These are phyloP conservation scores for Fusarium albidum DNA, from an alignment of 2,329 filamentous ascomycete genomes.

Conservation along the genomic window DNA sequence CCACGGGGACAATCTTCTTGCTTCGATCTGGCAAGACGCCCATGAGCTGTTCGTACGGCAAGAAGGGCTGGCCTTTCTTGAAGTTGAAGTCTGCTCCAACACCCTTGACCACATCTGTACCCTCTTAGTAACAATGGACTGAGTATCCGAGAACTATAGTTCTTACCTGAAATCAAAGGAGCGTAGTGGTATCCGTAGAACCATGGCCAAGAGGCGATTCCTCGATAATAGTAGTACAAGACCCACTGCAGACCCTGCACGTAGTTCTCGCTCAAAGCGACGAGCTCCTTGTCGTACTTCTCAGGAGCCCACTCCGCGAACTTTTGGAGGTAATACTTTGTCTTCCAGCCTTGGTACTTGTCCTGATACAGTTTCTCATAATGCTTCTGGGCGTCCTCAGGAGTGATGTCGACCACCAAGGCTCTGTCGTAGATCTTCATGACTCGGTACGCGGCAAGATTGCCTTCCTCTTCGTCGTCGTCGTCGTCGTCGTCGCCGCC, in stretches of 20 bases:
- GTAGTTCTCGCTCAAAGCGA: constrained; percentile 90
- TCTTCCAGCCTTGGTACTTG: constrained; percentile 93
- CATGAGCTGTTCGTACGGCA: constrained; percentile 96
- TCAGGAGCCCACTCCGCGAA: constrained; percentile 86
- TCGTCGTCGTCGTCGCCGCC: constrained; percentile 55
- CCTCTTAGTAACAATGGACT: constrained; percentile 28
- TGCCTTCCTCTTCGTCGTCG: constrained; percentile 73
- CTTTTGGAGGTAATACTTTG: constrained; percentile 90
- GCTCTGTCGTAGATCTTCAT: constrained; percentile 93
- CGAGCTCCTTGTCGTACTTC: constrained; percentile 78
- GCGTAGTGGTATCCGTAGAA: constrained; percentile 97
- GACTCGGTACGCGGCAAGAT: constrained; percentile 83
- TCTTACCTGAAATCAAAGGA: constrained; percentile 86
- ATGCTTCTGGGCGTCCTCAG: constrained; percentile 79
- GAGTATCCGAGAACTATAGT: neutral
- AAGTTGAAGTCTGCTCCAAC: constrained; percentile 89
- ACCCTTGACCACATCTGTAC: constrained; percentile 83
- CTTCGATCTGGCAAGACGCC: constrained; percentile 96
- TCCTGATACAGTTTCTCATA: constrained; percentile 88
- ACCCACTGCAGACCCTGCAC: constrained; percentile 99
- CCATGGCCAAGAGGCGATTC: constrained; percentile 98
- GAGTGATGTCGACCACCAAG: constrained; percentile 79
- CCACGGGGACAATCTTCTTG: constrained; percentile 89
- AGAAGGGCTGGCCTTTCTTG: constrained; percentile 92
- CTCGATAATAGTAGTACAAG: constrained; percentile 95